Percentiles rank a stretch among this genome's conserved stretches.
Evolutionary conservation across 441 rosid genomes (phyloP).

Genomic region (Kokia cookei): DNA sequence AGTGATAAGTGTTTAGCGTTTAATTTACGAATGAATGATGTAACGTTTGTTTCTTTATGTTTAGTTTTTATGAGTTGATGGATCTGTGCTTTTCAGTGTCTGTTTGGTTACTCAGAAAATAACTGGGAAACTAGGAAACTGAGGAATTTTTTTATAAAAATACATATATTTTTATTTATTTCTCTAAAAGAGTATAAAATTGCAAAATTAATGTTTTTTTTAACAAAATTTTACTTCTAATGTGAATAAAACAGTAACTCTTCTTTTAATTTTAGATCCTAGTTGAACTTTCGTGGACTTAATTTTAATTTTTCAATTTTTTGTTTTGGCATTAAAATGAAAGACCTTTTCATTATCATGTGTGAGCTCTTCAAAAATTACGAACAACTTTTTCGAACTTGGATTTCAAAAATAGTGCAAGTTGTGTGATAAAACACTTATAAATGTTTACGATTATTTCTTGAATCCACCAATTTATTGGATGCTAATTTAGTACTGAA

Average conservation of each 20-base stretch:
- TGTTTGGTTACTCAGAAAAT: constrained; percentile 31
- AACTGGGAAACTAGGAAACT: background rate
- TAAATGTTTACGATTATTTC: background rate
- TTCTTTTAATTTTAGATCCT: background rate
- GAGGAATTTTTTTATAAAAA: background rate
- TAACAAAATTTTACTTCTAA: background rate
- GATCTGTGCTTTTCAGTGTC: background rate
- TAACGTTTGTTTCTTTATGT: background rate
- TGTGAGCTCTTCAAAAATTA: background rate
- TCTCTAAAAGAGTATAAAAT: background rate
- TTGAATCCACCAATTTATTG: too few relatives aligned
- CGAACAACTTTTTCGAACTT: background rate
- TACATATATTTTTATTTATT: background rate
- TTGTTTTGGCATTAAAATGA: background rate
- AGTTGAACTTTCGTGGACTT: background rate
- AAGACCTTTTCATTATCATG: background rate
- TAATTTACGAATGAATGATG: constrained; percentile 12
- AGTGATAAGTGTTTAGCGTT: constrained; percentile 8
- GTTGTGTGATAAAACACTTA: background rate
- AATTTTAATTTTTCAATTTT: background rate
- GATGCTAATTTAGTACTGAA: too few relatives aligned
- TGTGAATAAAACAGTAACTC: background rate
- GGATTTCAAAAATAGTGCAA: too few relatives aligned
- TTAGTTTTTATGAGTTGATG: background rate
- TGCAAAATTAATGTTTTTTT: background rate